Evolutionary conservation across 129 eudicot genomes (phyloP), one percentile per base, ranked within the genome.

Genomic region (Artemisia annua): DNA sequence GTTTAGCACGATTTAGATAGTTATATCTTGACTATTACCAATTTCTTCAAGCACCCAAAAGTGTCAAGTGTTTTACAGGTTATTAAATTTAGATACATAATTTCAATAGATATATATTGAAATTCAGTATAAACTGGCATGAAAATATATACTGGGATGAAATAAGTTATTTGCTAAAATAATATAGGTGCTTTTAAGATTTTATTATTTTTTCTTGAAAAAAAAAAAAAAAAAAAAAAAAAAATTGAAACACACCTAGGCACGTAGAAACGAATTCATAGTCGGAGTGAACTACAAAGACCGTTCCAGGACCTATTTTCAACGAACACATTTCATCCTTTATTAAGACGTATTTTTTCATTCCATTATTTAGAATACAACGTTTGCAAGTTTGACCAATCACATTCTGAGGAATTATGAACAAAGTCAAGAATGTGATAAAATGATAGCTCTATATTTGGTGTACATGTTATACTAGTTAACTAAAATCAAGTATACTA

Each of bases 181-280:
- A 35, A 35, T 35, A 35, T 32, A 39, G 10, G 1, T 39, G 46
- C 46, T 39, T 39, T 39, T 39, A 39, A 39, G 46, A 7, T 7
- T n/a, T 7, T 39, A 30, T 30, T 30, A 3, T 30, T 3, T 30
- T 30, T 2, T 7, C 7, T 35, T 35, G 5, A 3, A 20, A 16
- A 17, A 48, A 66, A 67, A 5, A 14, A 22, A 14, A 16, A 66
- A 13, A 48, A 12, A 22, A 44, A 49, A 68, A n/a, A n/a, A n/a
- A n/a, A n/a, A n/a, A n/a, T 16, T 9, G 14, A 20, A 22, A 68
- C 60, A 68, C 46, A 14, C 48, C 48, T 15, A 49, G 22, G 59
- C 72, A 49, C 72, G 59, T 20, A 67, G 22, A 67, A 67, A 67
- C 24, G 71, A 49, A 14, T 14, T 16, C 20, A 49, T 48, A 50